These are phyloP conservation scores for Flaveria bidentis DNA, from an alignment of 129 eudicot species.

Conservation along the genomic window DNA sequence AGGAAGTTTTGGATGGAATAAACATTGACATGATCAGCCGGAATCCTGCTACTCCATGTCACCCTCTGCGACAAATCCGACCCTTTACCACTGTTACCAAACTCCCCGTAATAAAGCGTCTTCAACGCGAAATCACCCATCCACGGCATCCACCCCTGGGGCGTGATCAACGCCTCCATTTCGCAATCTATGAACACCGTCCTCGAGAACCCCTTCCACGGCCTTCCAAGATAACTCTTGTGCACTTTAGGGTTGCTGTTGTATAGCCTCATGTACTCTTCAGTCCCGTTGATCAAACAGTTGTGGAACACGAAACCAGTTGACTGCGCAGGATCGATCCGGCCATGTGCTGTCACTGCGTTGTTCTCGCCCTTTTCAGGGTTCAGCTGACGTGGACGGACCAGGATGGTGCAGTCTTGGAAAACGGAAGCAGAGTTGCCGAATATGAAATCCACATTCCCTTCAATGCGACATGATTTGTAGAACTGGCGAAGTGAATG, in stretches of 20 bases:
- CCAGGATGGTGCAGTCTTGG: slow-evolving; percentile 55
- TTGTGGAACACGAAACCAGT: slow-evolving; percentile 62
- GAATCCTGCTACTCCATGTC: slow-evolving; percentile 67
- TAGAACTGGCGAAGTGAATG: slow-evolving; percentile 71
- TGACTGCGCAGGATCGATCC: slow-evolving; percentile 65
- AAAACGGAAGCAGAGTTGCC: slow-evolving; percentile 73
- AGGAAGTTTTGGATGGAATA: slow-evolving; percentile 64
- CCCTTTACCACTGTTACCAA: slow-evolving; percentile 50
- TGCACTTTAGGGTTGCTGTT: slow-evolving; percentile 53
- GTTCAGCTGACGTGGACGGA: slow-evolving; percentile 53
- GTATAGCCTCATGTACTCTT: slow-evolving; percentile 48
- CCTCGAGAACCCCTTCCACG: slow-evolving; percentile 81
- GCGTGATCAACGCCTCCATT: slow-evolving; percentile 52
- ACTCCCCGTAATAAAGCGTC: slow-evolving; percentile 74
- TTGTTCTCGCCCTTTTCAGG: slow-evolving; percentile 75
- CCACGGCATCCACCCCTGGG: slow-evolving; percentile 83
- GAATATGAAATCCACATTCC: slow-evolving; percentile 76
- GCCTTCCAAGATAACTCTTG: slow-evolving; percentile 69
- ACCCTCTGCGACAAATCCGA: slow-evolving; percentile 48
- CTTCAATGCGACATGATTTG: slow-evolving; percentile 59
- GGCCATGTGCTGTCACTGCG: slow-evolving; percentile 77
- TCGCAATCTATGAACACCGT: slow-evolving; percentile 50
- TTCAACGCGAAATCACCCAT: slow-evolving; percentile 56
- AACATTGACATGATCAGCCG: slow-evolving; percentile 44
- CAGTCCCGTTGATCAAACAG: slow-evolving; percentile 62